These are phyloP conservation scores for Trypanosoma brucei DNA, from an alignment of 208 protist genomes.

Conservation along the genomic window DNA sequence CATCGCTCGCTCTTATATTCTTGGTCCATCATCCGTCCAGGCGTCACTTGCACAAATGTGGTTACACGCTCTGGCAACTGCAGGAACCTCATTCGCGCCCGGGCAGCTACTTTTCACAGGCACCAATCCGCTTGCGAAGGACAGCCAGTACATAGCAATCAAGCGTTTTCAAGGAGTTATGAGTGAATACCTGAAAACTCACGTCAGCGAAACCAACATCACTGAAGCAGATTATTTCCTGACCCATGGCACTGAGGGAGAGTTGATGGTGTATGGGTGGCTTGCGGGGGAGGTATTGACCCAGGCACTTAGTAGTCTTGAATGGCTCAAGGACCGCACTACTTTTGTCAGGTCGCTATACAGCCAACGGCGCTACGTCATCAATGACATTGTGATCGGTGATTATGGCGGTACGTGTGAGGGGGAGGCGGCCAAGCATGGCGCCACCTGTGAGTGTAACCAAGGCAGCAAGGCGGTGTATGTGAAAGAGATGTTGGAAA, in stretches of 20 bases:
- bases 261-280: slow-evolving; percentile 3
- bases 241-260: slow-evolving; percentile 3
- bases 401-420: slow-evolving; percentile 6
- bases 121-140: slow-evolving; percentile 16
- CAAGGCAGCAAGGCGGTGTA: slow-evolving; percentile 26
- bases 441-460: slow-evolving; percentile 41
- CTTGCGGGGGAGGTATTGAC: neutral
- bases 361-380: slow-evolving; percentile 1
- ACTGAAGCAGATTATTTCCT: slow-evolving; percentile 10
- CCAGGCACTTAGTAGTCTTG: neutral
- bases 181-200: slow-evolving; percentile 6
- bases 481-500: slow-evolving; percentile 14
- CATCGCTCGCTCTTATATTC: slow-evolving; percentile 4
- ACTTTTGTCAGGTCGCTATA: slow-evolving; percentile 14
- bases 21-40: slow-evolving; percentile 7
- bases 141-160: slow-evolving; percentile 14
- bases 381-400: slow-evolving; percentile 5
- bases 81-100: neutral
- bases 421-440: slow-evolving; percentile 1
- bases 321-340: slow-evolving; percentile 13
- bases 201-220: neutral
- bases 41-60: slow-evolving; percentile 3
- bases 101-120: slow-evolving; percentile 13
- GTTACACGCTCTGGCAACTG: neutral
- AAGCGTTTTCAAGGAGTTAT: slow-evolving; percentile 9